Evolutionary conservation across 306 rosid species (phyloP).

Genomic region (Acmispon strigosus): DNA sequence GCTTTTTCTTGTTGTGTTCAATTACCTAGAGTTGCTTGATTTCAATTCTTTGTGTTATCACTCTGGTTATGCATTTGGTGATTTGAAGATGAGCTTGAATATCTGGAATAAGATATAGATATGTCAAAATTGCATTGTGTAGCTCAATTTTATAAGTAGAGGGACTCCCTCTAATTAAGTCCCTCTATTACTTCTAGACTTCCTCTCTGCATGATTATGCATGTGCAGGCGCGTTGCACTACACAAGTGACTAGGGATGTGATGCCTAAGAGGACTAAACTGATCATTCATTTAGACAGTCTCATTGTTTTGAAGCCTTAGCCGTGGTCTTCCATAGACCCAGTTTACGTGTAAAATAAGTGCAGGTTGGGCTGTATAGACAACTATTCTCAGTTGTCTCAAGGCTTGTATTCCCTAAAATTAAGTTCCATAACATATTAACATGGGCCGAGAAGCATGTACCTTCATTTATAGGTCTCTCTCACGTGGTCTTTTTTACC

Average conservation of each 20-base stretch:
- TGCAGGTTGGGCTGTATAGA: not conserved
- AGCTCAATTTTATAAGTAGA: too few species aligned
- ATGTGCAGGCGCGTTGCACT: not conserved
- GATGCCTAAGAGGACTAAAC: too few species aligned
- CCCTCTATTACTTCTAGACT: too few species aligned
- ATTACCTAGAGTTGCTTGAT: not conserved
- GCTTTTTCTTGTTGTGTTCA: not conserved
- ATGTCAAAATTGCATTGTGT: not conserved
- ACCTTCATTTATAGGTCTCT: not conserved
- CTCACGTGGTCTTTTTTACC: not conserved
- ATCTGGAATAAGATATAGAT: not conserved
- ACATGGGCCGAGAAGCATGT: not conserved
- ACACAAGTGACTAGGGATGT: too few species aligned
- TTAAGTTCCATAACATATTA: not conserved
- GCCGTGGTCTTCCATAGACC: not conserved
- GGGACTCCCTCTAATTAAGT: too few species aligned
- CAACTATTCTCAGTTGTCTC: not conserved
- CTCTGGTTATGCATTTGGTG: constrained; percentile 6
- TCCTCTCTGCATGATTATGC: not conserved
- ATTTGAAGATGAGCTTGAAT: not conserved
- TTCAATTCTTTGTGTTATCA: not conserved
- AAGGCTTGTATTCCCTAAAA: not conserved
- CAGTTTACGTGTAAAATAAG: not conserved
- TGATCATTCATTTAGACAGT: not conserved
- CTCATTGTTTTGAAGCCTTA: not conserved